Percentiles rank a stretch among this genome's conserved stretches.
Conservation (phyloP, 2,329 filamentous ascomycete genomes). For the Diaporthe ilicicola region DNA sequence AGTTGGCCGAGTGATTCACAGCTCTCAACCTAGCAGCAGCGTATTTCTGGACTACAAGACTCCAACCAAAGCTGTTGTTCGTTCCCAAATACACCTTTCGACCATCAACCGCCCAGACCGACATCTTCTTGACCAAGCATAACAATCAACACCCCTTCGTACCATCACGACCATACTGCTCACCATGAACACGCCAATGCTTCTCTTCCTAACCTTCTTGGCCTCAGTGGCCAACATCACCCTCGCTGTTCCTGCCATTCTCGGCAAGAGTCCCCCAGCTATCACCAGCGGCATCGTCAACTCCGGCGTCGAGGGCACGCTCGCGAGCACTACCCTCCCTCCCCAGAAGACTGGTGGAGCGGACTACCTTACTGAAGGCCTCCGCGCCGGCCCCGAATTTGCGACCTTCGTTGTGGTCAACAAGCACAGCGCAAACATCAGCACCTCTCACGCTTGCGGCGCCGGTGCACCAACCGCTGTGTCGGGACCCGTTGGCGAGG, state of each 20-base stretch:
- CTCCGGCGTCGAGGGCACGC: not conserved
- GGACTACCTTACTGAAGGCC: not conserved
- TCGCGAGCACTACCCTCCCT: not conserved
- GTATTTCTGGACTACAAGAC: not conserved
- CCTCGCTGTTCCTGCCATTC: not conserved
- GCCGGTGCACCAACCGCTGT: constrained; percentile 18
- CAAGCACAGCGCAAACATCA: constrained; percentile 28
- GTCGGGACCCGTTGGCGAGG: constrained; percentile 27
- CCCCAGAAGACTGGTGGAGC: not conserved
- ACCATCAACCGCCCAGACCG: not conserved
- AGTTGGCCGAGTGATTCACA: not conserved
- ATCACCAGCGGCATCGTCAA: not conserved
- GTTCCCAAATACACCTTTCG: not conserved
- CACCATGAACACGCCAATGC: not conserved
- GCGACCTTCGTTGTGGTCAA: constrained; percentile 34
- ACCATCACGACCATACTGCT: not conserved
- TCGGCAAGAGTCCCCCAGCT: not conserved
- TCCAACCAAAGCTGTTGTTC: not conserved
- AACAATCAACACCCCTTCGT: not conserved
- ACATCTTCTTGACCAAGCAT: too few species aligned
- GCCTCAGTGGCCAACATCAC: not conserved
- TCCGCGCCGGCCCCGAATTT: not conserved
- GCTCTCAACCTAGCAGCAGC: not conserved
- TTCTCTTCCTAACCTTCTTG: not conserved
- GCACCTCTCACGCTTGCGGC: constrained; percentile 31